Conservation (phyloP, 176 grass and related monocot genomes). For the Pontederia crassipes region DNA sequence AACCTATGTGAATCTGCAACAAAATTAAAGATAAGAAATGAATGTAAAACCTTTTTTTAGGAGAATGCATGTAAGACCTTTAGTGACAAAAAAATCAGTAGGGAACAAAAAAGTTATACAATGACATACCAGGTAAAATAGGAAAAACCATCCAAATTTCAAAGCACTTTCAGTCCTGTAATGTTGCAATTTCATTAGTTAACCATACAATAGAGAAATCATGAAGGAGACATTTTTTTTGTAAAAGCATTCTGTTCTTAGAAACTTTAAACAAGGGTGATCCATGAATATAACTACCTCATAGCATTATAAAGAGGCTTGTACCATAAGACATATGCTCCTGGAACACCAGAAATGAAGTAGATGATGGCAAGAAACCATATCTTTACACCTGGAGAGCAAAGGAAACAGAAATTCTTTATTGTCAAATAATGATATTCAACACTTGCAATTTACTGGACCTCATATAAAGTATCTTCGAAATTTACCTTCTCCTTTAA, state of each 20-base stretch:
- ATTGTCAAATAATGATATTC: conserved; percentile 8
- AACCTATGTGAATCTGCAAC: conserved; percentile 80
- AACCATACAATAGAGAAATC: too few relatives aligned
- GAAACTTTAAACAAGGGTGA: conserved; percentile 5
- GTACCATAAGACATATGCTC: conserved; percentile 97
- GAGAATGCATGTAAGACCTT: neutral
- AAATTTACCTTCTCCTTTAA: conserved; percentile 69
- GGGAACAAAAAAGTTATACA: neutral
- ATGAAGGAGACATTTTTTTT: neutral
- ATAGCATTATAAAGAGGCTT: conserved; percentile 95
- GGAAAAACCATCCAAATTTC: conserved; percentile 92
- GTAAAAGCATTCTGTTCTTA: conserved; percentile 16
- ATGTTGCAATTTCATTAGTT: neutral
- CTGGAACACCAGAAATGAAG: conserved; percentile 89
- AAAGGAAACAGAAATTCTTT: conserved; percentile 8
- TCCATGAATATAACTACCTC: conserved; percentile 50
- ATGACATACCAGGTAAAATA: conserved; percentile 67
- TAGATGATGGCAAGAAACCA: conserved; percentile 98
- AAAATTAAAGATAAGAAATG: neutral
- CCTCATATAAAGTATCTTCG: neutral
- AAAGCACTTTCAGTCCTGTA: conserved; percentile 94
- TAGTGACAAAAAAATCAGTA: neutral
- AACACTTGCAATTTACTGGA: conserved; percentile 11
- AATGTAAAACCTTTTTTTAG: neutral
- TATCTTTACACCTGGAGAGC: conserved; percentile 78